Percentiles rank a stretch among this genome's conserved stretches.
Conservation (phyloP, 306 rosid genomes). For the Begonia fuchsioides region DNA sequence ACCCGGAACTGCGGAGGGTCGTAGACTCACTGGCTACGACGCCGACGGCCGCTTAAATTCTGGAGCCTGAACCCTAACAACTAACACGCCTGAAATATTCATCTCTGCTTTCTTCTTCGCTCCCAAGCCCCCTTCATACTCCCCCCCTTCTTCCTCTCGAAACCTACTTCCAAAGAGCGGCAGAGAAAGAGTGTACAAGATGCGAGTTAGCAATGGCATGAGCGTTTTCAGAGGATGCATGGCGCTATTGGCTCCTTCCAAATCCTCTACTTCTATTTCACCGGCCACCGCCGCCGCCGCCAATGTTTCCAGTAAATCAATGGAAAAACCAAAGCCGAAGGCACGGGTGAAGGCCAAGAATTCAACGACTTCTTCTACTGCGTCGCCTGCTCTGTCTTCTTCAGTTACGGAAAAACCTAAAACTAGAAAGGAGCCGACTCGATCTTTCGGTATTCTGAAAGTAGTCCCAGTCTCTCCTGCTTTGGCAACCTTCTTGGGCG, state of each 20-base stretch:
- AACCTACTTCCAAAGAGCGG: not conserved
- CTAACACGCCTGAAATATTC: too few relatives aligned
- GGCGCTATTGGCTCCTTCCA: conserved; percentile 16
- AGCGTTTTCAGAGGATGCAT: conserved; percentile 23
- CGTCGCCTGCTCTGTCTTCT: not conserved
- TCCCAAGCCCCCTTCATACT: not conserved
- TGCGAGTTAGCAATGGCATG: conserved; percentile 1
- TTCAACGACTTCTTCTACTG: conserved; percentile 1
- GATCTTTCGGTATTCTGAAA: conserved; percentile 17
- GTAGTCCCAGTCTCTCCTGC: conserved; percentile 19
- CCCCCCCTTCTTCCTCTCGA: not conserved
- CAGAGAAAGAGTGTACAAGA: not conserved
- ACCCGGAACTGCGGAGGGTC: too few relatives aligned
- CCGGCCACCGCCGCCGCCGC: conserved; percentile 1
- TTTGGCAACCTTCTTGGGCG: conserved; percentile 23
- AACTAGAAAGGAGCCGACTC: not conserved
- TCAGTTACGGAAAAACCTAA: not conserved
- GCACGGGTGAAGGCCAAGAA: conserved; percentile 7
- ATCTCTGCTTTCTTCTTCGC: too few relatives aligned
- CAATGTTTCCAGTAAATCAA: conserved; percentile 1
- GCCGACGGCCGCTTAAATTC: not conserved
- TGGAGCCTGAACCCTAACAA: not conserved
- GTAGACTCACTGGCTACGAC: not conserved
- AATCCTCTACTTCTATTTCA: conserved; percentile 11
- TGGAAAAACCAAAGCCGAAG: conserved; percentile 8